A percentile compares a stretch with the other conserved stretches of the same genome.
phyloP scores from a whole-genome alignment of 495 filamentous ascomycete species.

The Aspergillus wentii region DNA sequence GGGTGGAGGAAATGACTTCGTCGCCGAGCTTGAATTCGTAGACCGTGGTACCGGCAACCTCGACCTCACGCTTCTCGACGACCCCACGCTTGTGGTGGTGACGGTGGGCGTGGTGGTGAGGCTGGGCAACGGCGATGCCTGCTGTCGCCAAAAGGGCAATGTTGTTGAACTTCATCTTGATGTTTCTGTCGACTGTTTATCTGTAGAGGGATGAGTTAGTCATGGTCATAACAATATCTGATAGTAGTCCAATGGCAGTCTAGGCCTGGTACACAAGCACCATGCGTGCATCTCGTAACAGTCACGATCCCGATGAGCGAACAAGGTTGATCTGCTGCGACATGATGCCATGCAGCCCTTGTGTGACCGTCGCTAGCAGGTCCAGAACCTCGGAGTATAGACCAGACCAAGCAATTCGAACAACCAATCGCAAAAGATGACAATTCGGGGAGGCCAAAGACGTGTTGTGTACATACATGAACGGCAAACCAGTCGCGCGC shows the following conservation, averaged over 20 bases:
- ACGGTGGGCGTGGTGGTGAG: constrained; percentile 37
- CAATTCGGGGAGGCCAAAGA: neutral
- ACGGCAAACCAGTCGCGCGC: constrained; percentile 28
- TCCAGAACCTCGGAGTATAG: too few relatives aligned
- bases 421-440: too few relatives aligned
- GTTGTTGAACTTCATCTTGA: constrained; percentile 43
- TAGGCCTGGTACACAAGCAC: too few relatives aligned
- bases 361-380: neutral
- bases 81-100: constrained; percentile 33
- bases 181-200: constrained; percentile 4
- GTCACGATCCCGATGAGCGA: neutral
- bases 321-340: neutral
- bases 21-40: constrained; percentile 58
- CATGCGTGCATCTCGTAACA: neutral
- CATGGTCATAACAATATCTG: too few relatives aligned
- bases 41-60: constrained; percentile 48
- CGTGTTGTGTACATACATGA: constrained; percentile 25
- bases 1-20: constrained; percentile 41
- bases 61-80: constrained; percentile 23
- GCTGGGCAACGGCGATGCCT: constrained; percentile 41
- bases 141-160: constrained; percentile 41
- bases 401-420: too few relatives aligned
- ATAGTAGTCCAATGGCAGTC: too few relatives aligned
- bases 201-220: neutral
- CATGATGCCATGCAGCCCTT: neutral